Conservation (phyloP, 139 green algal species). For the Coelastrella sp. region DNA sequence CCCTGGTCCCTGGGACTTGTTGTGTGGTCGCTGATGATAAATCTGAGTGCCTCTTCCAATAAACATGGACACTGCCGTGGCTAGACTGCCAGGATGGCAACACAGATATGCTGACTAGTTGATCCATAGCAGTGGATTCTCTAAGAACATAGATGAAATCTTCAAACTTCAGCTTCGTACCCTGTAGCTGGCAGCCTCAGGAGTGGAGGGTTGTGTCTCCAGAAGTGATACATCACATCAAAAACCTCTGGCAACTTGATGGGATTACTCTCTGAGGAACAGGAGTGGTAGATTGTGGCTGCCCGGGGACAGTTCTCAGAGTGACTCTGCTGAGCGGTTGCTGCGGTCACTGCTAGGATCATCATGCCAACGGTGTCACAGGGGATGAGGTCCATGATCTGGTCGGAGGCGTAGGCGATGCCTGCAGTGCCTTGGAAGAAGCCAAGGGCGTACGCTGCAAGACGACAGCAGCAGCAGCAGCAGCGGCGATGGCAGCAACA, state of each 20-base stretch:
- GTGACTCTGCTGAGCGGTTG: background rate
- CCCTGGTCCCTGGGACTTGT: no score
- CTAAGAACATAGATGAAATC: no score
- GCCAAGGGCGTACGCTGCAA: background rate
- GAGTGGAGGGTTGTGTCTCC: background rate
- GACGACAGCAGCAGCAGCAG: background rate
- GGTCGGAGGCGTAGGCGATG: constrained; percentile 10
- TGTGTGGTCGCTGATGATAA: no score
- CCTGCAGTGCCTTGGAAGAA: constrained; percentile 11
- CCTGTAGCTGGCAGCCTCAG: constrained; percentile 12
- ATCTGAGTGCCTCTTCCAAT: no score
- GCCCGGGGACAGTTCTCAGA: background rate
- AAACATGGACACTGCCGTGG: no score
- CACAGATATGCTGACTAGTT: no score
- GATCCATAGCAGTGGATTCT: no score
- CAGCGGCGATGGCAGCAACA: background rate
- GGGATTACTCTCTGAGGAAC: background rate
- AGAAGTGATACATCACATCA: background rate
- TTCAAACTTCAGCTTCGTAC: no score
- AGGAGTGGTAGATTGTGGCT: background rate
- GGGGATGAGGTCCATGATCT: constrained; percentile 5
- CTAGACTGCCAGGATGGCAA: no score
- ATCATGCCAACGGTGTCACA: constrained; percentile 6
- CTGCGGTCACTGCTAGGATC: background rate
- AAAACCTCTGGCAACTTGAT: background rate